These are phyloP conservation scores for Poa pratensis DNA, from an alignment of 176 grass and related monocot species.

Conservation along the genomic window DNA sequence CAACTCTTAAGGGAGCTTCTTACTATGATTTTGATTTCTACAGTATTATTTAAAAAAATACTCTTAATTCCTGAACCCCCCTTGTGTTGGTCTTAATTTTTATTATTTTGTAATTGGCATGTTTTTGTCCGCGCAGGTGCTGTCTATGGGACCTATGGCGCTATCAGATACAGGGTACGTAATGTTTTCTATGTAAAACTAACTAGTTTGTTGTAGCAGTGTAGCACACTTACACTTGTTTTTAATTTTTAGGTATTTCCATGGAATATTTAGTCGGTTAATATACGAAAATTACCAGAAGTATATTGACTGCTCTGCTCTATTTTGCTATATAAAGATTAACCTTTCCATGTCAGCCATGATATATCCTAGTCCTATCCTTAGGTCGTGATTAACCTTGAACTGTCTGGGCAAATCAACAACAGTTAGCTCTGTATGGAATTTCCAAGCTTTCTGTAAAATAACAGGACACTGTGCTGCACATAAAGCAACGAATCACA, in stretches of 20 bases:
- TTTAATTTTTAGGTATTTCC: neutral
- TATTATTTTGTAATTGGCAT: slow-evolving; percentile 3
- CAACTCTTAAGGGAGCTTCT: slow-evolving; percentile 18
- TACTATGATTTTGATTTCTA: neutral
- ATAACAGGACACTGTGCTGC: neutral
- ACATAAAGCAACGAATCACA: neutral
- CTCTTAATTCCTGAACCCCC: neutral
- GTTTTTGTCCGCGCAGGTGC: slow-evolving; percentile 60
- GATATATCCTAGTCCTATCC: neutral
- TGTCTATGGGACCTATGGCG: slow-evolving; percentile 90
- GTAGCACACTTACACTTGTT: neutral
- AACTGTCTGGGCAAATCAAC: neutral
- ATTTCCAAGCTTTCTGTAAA: neutral
- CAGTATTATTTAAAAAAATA: neutral
- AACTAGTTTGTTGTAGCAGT: neutral
- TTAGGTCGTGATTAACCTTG: neutral
- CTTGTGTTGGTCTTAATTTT: neutral
- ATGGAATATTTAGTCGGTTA: neutral
- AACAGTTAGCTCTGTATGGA: neutral
- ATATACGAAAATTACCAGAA: neutral
- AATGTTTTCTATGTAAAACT: neutral
- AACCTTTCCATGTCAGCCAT: neutral
- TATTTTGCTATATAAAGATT: neutral
- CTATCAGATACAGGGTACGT: slow-evolving; percentile 86
- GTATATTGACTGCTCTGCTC: neutral